Conservation (phyloP, 1,284 basidiomycete genomes). For the Xerocomus minutiporus region DNA sequence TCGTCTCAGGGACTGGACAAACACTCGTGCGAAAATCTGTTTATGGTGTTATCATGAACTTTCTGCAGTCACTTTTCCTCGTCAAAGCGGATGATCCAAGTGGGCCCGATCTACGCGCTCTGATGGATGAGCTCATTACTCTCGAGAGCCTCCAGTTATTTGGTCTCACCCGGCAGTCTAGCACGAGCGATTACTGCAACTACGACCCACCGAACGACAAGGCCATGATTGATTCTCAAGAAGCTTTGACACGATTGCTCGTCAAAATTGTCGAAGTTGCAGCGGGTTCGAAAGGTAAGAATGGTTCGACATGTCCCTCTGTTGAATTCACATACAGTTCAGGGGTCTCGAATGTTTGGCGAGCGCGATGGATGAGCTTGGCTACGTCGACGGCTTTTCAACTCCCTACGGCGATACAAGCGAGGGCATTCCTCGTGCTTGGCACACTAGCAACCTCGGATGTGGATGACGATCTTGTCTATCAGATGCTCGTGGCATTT, state of each 20-base stretch:
- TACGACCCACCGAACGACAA: constrained; percentile 58
- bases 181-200: constrained; percentile 60
- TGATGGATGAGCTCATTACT: constrained; percentile 60
- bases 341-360: constrained; percentile 90
- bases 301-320: background rate
- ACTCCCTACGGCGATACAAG: constrained; percentile 84
- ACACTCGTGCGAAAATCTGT: constrained; percentile 72
- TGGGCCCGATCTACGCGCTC: constrained; percentile 51
- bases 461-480: constrained; percentile 84
- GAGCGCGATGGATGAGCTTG: constrained; percentile 89
- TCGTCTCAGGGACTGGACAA: constrained; percentile 72
- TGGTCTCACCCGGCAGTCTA: constrained; percentile 58
- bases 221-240: constrained; percentile 59
- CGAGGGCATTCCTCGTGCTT: constrained; percentile 83
- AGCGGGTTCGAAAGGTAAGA: constrained; percentile 64
- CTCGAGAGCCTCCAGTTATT: constrained; percentile 65
- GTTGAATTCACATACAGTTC: constrained; percentile 7
- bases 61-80: constrained; percentile 70
- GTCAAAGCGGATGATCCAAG: constrained; percentile 55
- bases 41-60: constrained; percentile 77
- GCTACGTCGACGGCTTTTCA: constrained; percentile 93
- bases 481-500: constrained; percentile 84
- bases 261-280: constrained; percentile 61
- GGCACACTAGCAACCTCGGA: constrained; percentile 76
- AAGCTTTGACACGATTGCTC: constrained; percentile 64